A percentile compares a stretch with the other conserved stretches of the same genome.
These are phyloP conservation scores for Podaxis mareebaensis DNA, from an alignment of 768 basidiomycete genomes.

Conservation along the genomic window DNA sequence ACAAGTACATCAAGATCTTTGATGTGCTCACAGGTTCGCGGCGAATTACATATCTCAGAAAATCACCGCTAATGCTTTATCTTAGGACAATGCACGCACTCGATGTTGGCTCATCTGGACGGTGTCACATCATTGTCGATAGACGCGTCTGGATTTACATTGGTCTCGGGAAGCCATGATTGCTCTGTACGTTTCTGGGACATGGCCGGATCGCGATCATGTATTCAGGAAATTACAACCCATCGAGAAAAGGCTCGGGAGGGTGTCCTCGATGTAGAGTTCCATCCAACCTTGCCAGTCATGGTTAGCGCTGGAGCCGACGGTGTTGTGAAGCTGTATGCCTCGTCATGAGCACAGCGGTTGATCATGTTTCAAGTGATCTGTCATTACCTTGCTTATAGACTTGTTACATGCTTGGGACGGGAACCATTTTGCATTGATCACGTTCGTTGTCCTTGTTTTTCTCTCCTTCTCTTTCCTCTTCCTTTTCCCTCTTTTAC, in stretches of 20 bases:
- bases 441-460: conserved; percentile 27
- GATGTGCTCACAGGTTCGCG: conserved; percentile 76
- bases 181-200: conserved; percentile 97
- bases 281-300: conserved; percentile 80
- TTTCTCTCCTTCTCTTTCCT: conserved; percentile 27
- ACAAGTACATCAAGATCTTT: conserved; percentile 90
- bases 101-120: conserved; percentile 89
- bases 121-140: conserved; percentile 90
- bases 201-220: conserved; percentile 73
- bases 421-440: conserved; percentile 22
- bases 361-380: conserved; percentile 21
- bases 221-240: conserved; percentile 85
- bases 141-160: conserved; percentile 81
- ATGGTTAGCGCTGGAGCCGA: conserved; percentile 96
- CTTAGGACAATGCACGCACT: conserved; percentile 82
- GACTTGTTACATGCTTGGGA: conserved; percentile 38
- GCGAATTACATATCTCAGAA: neutral
- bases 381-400: conserved; percentile 28
- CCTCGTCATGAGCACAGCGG: conserved; percentile 62
- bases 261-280: conserved; percentile 87
- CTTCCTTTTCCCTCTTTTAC: conserved; percentile 29
- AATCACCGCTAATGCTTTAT: conserved; percentile 8
- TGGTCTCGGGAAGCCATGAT: conserved; percentile 91
- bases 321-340: conserved; percentile 89
- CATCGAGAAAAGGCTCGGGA: conserved; percentile 91